phyloP scores from a whole-genome alignment of 192 early-diverging fungal genomes.

The Dimargaris verticillata region DNA sequence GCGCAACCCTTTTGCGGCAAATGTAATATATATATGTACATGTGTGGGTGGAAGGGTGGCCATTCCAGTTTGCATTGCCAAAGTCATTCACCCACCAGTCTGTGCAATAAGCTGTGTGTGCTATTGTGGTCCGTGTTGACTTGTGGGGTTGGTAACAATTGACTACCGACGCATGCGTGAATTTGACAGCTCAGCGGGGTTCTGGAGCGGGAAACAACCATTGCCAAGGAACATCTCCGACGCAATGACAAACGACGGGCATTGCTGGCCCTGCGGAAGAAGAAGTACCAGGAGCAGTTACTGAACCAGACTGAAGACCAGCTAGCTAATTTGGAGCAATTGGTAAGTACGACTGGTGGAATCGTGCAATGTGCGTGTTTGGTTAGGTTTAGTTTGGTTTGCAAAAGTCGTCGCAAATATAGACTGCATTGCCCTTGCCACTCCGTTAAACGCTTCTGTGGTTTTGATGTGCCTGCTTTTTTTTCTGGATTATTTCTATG shows the following conservation, averaged over 20 bases:
- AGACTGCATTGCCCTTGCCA: background rate
- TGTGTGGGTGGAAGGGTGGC: no score
- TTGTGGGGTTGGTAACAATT: no score
- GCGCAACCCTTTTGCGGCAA: no score
- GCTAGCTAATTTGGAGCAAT: constrained; percentile 75
- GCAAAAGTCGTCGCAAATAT: background rate
- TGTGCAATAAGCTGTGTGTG: no score
- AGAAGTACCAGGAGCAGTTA: constrained; percentile 88
- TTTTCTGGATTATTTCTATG: no score
- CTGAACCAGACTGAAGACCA: constrained; percentile 72
- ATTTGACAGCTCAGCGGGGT: constrained; percentile 50
- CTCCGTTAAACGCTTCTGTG: no score
- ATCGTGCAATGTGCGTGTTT: no score
- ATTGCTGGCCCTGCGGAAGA: constrained; percentile 79
- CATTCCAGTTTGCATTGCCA: no score
- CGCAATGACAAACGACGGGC: constrained; percentile 68
- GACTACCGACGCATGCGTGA: background rate
- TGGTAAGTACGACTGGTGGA: constrained; percentile 43
- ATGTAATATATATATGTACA: no score
- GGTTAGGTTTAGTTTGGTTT: background rate
- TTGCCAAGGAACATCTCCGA: constrained; percentile 60
- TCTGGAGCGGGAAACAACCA: constrained; percentile 56
- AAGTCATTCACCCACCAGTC: no score
- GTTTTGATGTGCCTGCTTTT: no score
- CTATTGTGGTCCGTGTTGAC: no score